Conservation (phyloP, 306 rosid species). For the Prunus davidiana region DNA sequence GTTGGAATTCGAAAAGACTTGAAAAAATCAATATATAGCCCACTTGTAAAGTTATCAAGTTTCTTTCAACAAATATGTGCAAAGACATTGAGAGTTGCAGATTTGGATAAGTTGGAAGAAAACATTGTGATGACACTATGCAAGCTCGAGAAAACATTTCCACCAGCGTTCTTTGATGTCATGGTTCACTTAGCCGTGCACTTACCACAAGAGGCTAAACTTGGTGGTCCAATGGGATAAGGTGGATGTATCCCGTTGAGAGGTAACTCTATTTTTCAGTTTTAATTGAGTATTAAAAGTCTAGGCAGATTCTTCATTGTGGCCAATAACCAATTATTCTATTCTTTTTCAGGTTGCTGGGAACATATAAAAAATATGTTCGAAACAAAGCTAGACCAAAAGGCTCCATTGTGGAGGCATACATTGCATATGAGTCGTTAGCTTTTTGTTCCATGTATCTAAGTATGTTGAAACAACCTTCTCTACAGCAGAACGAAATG, state of each 20-base stretch:
- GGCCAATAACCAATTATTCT: not conserved
- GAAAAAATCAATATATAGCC: not conserved
- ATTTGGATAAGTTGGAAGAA: not conserved
- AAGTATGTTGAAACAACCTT: not conserved
- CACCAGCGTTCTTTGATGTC: constrained; percentile 2
- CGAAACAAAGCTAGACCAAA: not conserved
- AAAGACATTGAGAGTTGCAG: not conserved
- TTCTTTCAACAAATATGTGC: constrained; percentile 10
- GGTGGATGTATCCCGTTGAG: not conserved
- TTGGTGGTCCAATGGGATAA: too few relatives aligned
- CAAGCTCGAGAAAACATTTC: constrained; percentile 13
- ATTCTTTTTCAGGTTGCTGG: not conserved
- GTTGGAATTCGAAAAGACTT: not conserved
- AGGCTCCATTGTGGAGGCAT: not conserved
- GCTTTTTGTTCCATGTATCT: constrained; percentile 5
- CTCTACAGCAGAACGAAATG: not conserved
- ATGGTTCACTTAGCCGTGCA: constrained; percentile 5
- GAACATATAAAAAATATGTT: not conserved
- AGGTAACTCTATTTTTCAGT: not conserved
- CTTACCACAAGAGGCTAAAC: too few relatives aligned
- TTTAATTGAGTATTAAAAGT: too few relatives aligned
- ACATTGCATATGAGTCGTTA: not conserved
- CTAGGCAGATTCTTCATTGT: too few relatives aligned
- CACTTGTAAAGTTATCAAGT: constrained; percentile 4
- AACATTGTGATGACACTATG: not conserved